Evolutionary conservation across 129 eudicot genomes (phyloP).

Genomic region (Erigeron canadensis): DNA sequence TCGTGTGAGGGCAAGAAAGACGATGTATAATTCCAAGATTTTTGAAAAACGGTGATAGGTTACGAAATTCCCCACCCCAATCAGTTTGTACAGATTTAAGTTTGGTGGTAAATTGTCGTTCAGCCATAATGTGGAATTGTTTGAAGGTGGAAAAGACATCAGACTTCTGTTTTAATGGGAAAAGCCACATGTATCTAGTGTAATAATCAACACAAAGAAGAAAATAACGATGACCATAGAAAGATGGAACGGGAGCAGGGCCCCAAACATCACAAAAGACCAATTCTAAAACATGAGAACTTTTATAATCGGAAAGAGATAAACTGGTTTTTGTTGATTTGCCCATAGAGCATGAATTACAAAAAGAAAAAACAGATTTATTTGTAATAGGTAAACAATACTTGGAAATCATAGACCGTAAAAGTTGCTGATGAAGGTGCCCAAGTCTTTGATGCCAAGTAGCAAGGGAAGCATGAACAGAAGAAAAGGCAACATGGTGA

Average conservation of each 20-base stretch:
- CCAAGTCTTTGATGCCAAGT: too few species aligned
- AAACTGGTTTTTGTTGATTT: background rate
- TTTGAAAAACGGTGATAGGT: too few species aligned
- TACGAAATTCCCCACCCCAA: background rate
- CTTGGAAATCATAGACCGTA: background rate
- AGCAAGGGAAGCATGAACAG: too few species aligned
- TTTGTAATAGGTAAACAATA: background rate
- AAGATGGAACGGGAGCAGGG: background rate
- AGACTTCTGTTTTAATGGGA: background rate
- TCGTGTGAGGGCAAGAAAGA: too few species aligned
- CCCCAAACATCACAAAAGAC: constrained; percentile 6
- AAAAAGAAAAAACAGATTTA: background rate
- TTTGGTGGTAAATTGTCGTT: background rate
- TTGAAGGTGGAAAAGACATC: background rate
- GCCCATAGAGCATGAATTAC: background rate
- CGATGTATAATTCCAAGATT: constrained; percentile 1
- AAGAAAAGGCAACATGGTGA: too few species aligned
- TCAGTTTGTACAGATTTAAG: background rate
- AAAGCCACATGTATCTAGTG: background rate
- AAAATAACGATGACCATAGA: background rate
- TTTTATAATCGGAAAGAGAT: background rate
- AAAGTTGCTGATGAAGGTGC: background rate
- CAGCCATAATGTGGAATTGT: background rate
- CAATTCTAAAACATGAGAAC: background rate
- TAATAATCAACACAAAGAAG: background rate